Evolutionary conservation across 495 filamentous ascomycete species (phyloP).

Genomic region (Daldinia childiae): DNA sequence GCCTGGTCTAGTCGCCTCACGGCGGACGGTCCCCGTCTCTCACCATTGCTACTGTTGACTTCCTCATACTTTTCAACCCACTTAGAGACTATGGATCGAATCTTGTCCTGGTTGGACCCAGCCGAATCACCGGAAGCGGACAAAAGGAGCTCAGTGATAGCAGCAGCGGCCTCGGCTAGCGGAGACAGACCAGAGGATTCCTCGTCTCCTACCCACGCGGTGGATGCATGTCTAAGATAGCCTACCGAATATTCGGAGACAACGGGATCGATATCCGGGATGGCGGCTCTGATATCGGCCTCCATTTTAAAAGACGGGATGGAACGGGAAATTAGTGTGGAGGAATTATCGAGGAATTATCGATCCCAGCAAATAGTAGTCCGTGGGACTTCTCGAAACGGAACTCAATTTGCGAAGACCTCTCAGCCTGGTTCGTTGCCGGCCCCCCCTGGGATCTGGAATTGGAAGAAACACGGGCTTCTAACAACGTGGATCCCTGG

Average conservation of each 20-base stretch:
- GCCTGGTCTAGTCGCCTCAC: conserved; percentile 92
- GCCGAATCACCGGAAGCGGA: conserved; percentile 85
- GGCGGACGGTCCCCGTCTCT: conserved; percentile 69
- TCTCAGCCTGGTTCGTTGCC: conserved; percentile 19
- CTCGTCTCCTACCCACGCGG: conserved; percentile 78
- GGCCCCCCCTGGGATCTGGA: conserved; percentile 20
- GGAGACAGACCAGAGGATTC: conserved; percentile 74
- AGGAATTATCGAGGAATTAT: conserved; percentile 5
- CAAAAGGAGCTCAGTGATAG: conserved; percentile 84
- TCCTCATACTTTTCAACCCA: conserved; percentile 85
- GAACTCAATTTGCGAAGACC: conserved; percentile 33
- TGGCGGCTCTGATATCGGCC: conserved; percentile 83
- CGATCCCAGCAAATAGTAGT: neutral
- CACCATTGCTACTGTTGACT: conserved; percentile 70
- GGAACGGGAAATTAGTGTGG: conserved; percentile 2
- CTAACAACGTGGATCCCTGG: conserved; percentile 25
- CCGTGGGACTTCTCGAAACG: conserved; percentile 26
- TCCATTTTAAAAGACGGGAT: conserved; percentile 69
- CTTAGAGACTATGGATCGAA: conserved; percentile 86
- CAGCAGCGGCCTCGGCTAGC: conserved; percentile 81
- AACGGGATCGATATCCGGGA: conserved; percentile 89
- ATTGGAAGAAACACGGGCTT: conserved; percentile 11
- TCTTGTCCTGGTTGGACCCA: conserved; percentile 74
- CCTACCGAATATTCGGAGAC: conserved; percentile 94
- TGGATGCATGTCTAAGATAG: conserved; percentile 92